Base-by-base conservation (phyloP, 768 basidiomycete genomes). In the Gymnopilus dilepis region DNA sequence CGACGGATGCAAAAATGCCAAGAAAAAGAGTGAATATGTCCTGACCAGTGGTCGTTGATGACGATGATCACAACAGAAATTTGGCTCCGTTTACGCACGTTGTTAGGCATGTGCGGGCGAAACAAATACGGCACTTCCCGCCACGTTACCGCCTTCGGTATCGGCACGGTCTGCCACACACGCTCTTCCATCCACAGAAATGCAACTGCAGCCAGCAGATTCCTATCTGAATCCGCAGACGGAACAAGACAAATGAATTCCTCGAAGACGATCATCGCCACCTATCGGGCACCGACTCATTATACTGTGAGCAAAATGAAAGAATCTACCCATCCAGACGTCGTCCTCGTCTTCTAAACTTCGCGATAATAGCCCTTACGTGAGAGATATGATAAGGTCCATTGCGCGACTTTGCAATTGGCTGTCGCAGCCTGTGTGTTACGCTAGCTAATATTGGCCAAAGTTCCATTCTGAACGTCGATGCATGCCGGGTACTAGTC, bases 91-190 rank as follows among this genome's bases (percentile, higher is more conserved):
- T 21, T 34, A 19, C 21, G 31, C 52, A 54, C 37, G 37, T 38
- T 54, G 52, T 54, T 54, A 40, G 34, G 52, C 52, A 54, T 54
- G 34, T 54, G 52, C 52, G 52, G 37, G 21, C 9, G 34, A 54
- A 54, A 54, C 52, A 54, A 54, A 54, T 54, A 54, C 52, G 21
- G 22, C 31, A 40, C 13, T 22, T n/a, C 45, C 37, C 52, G 52
- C 52, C 52, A 34, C 52, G 24, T 38, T 48, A 28, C 26, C 45
- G 26, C 45, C 24, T 45, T 26, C 43, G 43, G 26, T 15, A 17
- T 28, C 45, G 45, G 45, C 22, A 47, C 33, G 33, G 33, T n/a
- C n/a, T n/a, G n/a, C n/a, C 33, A 12, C 33, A 34, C 45, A 26
- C 45, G 24, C 43, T 31, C 47, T 31, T 50, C 28, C 47, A 50